phyloP scores from a whole-genome alignment of 2,329 filamentous ascomycete genomes.

The Diplocarpon mali region DNA sequence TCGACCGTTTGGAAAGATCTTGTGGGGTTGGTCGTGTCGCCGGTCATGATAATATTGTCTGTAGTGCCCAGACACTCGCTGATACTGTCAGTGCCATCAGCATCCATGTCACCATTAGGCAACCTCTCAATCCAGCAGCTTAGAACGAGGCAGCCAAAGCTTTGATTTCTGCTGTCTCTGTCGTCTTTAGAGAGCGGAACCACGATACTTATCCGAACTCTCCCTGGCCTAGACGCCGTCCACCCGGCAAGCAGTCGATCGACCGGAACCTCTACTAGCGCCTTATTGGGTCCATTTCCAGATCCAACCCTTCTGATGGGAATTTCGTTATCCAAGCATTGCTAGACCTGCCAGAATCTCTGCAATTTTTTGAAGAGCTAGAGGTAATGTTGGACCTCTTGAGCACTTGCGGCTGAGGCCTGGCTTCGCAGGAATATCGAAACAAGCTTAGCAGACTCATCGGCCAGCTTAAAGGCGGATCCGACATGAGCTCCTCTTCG shows the following conservation, averaged over 20 bases:
- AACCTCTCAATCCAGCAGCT: constrained; percentile 13
- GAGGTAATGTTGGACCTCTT: constrained; percentile 14
- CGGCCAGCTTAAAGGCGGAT: constrained; percentile 13
- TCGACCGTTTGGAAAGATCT: constrained; percentile 18
- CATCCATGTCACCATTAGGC: constrained; percentile 11
- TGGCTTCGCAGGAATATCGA: constrained; percentile 16
- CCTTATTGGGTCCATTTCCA: constrained; percentile 19
- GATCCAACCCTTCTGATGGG: constrained; percentile 11
- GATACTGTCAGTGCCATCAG: constrained; percentile 20
- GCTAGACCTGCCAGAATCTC: constrained; percentile 20
- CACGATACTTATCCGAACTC: constrained; percentile 16
- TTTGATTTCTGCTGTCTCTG: constrained; percentile 18
- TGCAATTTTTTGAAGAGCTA: constrained; percentile 15
- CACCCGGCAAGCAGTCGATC: constrained; percentile 16
- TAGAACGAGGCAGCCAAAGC: constrained; percentile 17
- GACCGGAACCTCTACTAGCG: constrained; percentile 23
- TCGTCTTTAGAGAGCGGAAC: constrained; percentile 20
- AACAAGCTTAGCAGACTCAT: constrained; percentile 17
- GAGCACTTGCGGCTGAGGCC: constrained; percentile 11
- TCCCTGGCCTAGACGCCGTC: constrained; percentile 15
- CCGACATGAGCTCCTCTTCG: constrained; percentile 3
- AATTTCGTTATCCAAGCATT: constrained; percentile 22
- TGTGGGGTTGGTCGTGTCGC: constrained; percentile 14
- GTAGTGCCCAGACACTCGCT: constrained; percentile 20
- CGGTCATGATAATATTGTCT: constrained; percentile 19